Base-by-base conservation (phyloP, 2,329 filamentous ascomycete genomes). In the Ceratocystis alfenasii region DNA sequence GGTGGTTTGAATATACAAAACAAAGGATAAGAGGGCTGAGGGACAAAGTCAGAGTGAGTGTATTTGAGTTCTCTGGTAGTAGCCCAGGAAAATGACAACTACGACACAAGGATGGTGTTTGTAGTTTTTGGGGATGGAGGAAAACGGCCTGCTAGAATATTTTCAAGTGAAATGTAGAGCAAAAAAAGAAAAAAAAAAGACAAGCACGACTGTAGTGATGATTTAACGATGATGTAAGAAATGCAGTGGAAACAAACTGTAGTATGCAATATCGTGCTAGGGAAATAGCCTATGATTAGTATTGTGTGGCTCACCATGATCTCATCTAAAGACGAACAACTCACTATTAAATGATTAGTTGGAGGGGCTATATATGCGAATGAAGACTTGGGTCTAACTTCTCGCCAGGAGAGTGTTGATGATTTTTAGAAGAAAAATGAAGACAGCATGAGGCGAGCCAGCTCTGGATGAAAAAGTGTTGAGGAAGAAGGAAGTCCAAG, bases 281-380 rank as follows among this genome's bases (percentile, higher is more conserved):
- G 12, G n/a, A 22, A 22, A 33, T 33, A 33, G 30, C 30, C 6
- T 15, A 3, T 4, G 36, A 5, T 41, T 41, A 15, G 36, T 15
- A 15, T 41, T 41, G 36, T 15, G 10, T 15, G 36, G 36, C 36
- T 41, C 36, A 41, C 12, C 10, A 12, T 41, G 10, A 41, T 15
- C 36, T 41, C 12, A 15, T 41, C 10, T 41, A 4, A 41, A 41
- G 36, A 41, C 4, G 36, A 41, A 41, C 12, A 41, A 28, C 48
- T 53, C 15, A 53, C 48, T 53, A 25, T 53, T 53, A 53, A 12
- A 53, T 53, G 8, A 53, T 53, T 53, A 53, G 48, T 53, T 53
- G 20, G 48, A 4, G 15, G 10, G 25, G 17, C 1, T 53, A 15
- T 53, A 53, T 10, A 28, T 28, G 15, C 25, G 10, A 28, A 53